These are phyloP conservation scores for Paraglomus occultum DNA, from an alignment of 192 early-diverging fungal genomes.

Conservation along the genomic window DNA sequence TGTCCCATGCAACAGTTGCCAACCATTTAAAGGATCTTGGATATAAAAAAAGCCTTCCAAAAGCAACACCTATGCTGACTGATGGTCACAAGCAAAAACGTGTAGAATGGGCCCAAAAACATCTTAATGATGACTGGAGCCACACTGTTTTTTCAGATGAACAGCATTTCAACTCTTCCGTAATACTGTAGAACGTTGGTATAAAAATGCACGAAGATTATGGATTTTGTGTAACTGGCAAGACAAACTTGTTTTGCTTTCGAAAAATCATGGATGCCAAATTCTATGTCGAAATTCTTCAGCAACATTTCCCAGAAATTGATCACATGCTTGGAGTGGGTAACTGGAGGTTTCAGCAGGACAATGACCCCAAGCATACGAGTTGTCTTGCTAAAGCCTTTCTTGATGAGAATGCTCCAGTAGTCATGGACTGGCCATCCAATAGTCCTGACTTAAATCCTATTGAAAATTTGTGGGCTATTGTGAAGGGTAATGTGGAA, in stretches of 20 bases:
- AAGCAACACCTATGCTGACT: not conserved
- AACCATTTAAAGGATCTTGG: not conserved
- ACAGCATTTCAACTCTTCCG: conserved; percentile 8
- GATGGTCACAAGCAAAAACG: not conserved
- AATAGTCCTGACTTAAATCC: conserved; percentile 20
- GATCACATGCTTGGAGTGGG: conserved; percentile 2
- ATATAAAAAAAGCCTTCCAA: not conserved
- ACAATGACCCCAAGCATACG: conserved; percentile 19
- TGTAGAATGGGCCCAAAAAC: conserved; percentile 14
- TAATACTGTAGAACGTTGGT: conserved; percentile 7
- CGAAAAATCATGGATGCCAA: conserved; percentile 10
- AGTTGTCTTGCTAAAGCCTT: too few relatives aligned
- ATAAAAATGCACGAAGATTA: conserved; percentile 4
- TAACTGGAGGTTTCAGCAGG: not conserved
- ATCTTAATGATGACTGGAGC: conserved; percentile 17
- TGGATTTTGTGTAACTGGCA: conserved; percentile 4
- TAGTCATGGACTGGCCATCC: conserved; percentile 6
- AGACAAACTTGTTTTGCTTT: conserved; percentile 20
- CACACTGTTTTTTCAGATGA: conserved; percentile 9
- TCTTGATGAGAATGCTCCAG: not conserved
- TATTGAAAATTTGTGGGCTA: too few relatives aligned
- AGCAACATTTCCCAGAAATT: conserved; percentile 12
- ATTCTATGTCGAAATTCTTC: conserved; percentile 15
- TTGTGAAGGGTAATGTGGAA: conserved; percentile 6
- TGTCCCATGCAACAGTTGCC: not conserved